These are phyloP conservation scores for Spathaspora gorwiae DNA, from an alignment of 805 yeast species.

Conservation along the genomic window DNA sequence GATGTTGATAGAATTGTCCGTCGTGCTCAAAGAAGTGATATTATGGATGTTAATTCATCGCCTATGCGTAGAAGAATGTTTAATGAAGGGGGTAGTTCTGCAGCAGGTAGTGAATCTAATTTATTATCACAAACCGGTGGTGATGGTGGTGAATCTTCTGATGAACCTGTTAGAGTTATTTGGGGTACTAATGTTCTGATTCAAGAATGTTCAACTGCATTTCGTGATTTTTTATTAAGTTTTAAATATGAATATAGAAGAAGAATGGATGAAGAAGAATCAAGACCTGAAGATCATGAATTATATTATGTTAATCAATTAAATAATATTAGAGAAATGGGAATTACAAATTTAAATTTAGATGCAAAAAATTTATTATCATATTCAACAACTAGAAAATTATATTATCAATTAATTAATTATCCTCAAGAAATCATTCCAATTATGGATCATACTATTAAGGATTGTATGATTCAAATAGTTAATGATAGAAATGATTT, in stretches of 20 bases:
- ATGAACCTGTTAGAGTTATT: conserved; percentile 83
- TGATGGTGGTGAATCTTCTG: conserved; percentile 22
- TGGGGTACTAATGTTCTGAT: conserved; percentile 99
- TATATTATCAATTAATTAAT: conserved; percentile 80
- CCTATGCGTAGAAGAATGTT: conserved; percentile 63
- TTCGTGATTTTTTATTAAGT: conserved; percentile 77
- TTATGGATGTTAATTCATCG: conserved; percentile 63
- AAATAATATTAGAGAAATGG: conserved; percentile 69
- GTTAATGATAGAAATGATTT: conserved; percentile 44
- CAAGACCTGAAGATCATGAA: conserved; percentile 59
- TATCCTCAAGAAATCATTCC: conserved; percentile 97
- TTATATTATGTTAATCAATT: conserved; percentile 70
- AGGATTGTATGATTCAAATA: conserved; percentile 79
- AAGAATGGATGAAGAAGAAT: conserved; percentile 34
- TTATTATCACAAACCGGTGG: conserved; percentile 19
- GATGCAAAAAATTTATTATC: conserved; percentile 79
- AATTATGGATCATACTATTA: conserved; percentile 93
- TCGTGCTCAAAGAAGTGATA: conserved; percentile 68
- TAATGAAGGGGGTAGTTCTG: conserved; percentile 1
- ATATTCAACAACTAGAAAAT: conserved; percentile 62
- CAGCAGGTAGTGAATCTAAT: conserved; percentile 3
- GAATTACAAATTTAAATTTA: conserved; percentile 76
- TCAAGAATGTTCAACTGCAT: conserved; percentile 75
- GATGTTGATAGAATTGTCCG: conserved; percentile 42
- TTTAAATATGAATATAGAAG: conserved; percentile 76